Base-by-base conservation (phyloP, 169 alveolate species). In the Eimeria zaria region DNA sequence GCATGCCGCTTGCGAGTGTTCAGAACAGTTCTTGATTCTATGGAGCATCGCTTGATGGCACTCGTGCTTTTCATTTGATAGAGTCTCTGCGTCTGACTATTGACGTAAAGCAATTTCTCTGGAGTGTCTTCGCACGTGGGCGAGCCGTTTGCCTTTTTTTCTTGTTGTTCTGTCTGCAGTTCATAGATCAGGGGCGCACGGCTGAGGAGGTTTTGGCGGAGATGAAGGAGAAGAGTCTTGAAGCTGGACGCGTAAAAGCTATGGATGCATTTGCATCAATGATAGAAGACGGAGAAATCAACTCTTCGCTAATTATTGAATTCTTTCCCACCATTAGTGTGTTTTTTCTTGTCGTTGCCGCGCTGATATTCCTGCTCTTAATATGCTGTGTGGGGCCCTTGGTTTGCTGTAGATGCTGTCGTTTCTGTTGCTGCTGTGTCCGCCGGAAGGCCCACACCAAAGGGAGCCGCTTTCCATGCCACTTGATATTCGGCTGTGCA, bases 361-460 rank as follows among this genome's bases (percentile, higher is more conserved):
- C 27, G 51, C 91, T 83, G 55, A 83, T 83, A n/a, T 53, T 83
- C 55, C 16, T 83, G 30, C 64, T 83, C 48, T 30, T 51, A 60
- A 24, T 83, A 12, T 58, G 20, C 36, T 83, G 30, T 39, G 24
- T 83, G 24, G 53, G 48, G 24, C 91, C 91, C 1, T 30, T 83
- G 44, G 30, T 53, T 22, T 83, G 91, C 91, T 83, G 53, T 83
- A 11, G 39, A 33, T 53, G 91, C 20, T 83, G 91, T 51, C 91
- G 91, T 33, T 53, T 1, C n/a, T 83, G 91, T 33, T 83, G 91
- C 53, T 83, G 48, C 36, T 83, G 91, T 60, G 53, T 83, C 36
- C 91, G 91, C 91, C 91, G 53, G 51, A 83, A 53, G 71, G 41
- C 91, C 24, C 91, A 83, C 58, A 53, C 39, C 27, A 83, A 48